phyloP scores from a whole-genome alignment of 768 basidiomycete genomes.

The Calvatia gigantea region DNA sequence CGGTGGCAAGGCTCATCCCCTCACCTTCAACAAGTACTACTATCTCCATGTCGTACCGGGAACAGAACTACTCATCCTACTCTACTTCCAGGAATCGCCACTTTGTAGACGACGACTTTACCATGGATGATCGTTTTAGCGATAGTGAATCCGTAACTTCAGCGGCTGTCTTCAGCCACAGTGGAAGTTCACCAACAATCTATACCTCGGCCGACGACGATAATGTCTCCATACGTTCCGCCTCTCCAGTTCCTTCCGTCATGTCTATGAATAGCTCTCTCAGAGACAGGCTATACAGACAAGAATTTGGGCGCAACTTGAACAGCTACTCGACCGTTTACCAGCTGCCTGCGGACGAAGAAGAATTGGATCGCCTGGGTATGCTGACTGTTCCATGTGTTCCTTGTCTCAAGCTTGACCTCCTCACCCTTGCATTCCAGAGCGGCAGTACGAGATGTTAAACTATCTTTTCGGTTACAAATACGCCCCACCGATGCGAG shows the following conservation, averaged over 20 bases:
- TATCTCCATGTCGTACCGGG: not conserved
- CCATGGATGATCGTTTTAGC: slow-evolving; percentile 4
- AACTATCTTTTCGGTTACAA: slow-evolving; percentile 57
- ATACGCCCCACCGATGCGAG: slow-evolving; percentile 55
- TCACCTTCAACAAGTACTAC: not conserved
- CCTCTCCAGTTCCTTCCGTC: slow-evolving; percentile 66
- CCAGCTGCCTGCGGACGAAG: slow-evolving; percentile 73
- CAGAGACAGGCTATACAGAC: slow-evolving; percentile 52
- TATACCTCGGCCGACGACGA: slow-evolving; percentile 24
- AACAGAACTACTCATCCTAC: not conserved
- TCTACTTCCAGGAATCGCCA: not conserved
- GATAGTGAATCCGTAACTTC: slow-evolving; percentile 6
- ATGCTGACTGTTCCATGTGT: slow-evolving; percentile 17
- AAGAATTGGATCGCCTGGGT: slow-evolving; percentile 72
- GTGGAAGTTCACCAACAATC: not conserved
- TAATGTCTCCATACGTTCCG: slow-evolving; percentile 50
- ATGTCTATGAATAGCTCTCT: slow-evolving; percentile 65
- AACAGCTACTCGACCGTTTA: slow-evolving; percentile 83
- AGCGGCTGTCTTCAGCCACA: slow-evolving; percentile 4
- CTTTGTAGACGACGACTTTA: slow-evolving; percentile 4
- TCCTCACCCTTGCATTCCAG: slow-evolving; percentile 30
- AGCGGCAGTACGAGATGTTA: slow-evolving; percentile 66
- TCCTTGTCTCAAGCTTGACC: slow-evolving; percentile 4
- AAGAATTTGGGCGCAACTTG: slow-evolving; percentile 65
- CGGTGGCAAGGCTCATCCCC: not conserved